A percentile compares a stretch with the other conserved stretches of the same genome.
phyloP scores from a whole-genome alignment of 352 stramenopile species.

The Phytophthora fragariae region DNA sequence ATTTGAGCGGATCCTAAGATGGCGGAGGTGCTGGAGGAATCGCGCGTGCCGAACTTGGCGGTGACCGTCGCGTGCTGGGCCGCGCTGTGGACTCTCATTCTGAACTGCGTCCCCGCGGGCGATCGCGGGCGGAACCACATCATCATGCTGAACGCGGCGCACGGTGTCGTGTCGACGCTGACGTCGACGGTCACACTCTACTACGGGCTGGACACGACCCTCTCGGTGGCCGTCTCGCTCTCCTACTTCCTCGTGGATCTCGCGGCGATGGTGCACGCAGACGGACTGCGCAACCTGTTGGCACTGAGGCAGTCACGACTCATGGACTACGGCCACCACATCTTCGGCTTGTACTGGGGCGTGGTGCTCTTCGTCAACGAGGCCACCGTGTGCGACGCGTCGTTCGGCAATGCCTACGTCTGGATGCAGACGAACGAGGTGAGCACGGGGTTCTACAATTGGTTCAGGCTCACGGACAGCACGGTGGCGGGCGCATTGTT shows the following conservation, averaged over 20 bases:
- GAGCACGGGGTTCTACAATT: slow-evolving; percentile 86
- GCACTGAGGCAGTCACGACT: slow-evolving; percentile 54
- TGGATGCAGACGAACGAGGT: slow-evolving; percentile 89
- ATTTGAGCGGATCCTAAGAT: slow-evolving; percentile 4
- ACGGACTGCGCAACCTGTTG: slow-evolving; percentile 49
- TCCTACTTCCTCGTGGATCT: slow-evolving; percentile 80
- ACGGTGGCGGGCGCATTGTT: slow-evolving; percentile 64
- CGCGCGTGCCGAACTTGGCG: slow-evolving; percentile 46
- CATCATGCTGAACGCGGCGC: slow-evolving; percentile 69
- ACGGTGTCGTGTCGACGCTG: slow-evolving; percentile 71
- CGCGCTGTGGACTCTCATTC: slow-evolving; percentile 56
- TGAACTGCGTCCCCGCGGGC: slow-evolving; percentile 54
- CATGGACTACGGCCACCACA: slow-evolving; percentile 81
- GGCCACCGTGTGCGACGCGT: slow-evolving; percentile 52
- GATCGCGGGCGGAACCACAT: slow-evolving; percentile 65
- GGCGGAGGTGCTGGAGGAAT: slow-evolving; percentile 4
- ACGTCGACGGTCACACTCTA: slow-evolving; percentile 54
- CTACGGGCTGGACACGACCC: slow-evolving; percentile 55
- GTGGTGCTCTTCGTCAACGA: slow-evolving; percentile 69
- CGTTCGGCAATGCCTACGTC: slow-evolving; percentile 77
- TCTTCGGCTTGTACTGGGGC: slow-evolving; percentile 74
- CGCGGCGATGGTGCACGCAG: slow-evolving; percentile 60
- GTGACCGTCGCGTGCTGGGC: slow-evolving; percentile 51
- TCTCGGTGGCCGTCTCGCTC: slow-evolving; percentile 68
- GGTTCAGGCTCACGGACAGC: slow-evolving; percentile 76